Base-by-base conservation (phyloP, 208 protist genomes). In the Strigomonas culicis region DNA sequence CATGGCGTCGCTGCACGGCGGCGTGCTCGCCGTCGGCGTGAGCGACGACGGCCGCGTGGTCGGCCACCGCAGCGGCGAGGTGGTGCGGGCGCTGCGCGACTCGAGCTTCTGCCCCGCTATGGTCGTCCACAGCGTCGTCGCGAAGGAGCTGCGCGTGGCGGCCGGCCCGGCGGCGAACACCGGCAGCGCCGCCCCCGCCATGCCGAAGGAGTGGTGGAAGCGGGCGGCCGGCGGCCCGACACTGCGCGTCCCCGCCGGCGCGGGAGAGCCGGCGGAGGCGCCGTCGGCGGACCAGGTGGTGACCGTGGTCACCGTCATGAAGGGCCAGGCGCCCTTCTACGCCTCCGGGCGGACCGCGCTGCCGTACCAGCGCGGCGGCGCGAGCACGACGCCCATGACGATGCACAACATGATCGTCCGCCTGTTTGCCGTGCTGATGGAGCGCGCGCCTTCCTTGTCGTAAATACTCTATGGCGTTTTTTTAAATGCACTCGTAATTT, bases 21-120 rank as follows among this genome's bases (percentile, higher is more conserved):
- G 90, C 3, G 76, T 90, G 21, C 63, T 95, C 6, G 13, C 88
- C 25, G 63, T 95, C n/a, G 90, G 90, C 24, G 85, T 95, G 6
- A 68, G 72, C 8, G 90, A 95, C 55, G 73, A 79, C 53, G 90
- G 86, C 19, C 51, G 53, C 6, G 64, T 89, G 27, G 60, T 93
- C 36, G 90, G 86, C 22, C 82, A 92, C 59, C 24, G 46, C 25
- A 65, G 31, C n/a, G 76, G 84, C 55, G 74, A 68, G 4, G 78
- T 80, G 30, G 49, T 77, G 24, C 22, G 32, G 53, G 63, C 71
- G n/a, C 59, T 95, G 61, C 84, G 86, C 24, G 62, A 69, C 7
- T 83, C 77, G 0, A 86, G 84, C 13, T 93, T 93, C 69, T 95
- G 84, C 63, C 90, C 90, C 4, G 84, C 90, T 11, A 92, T 95